Evolutionary conservation across 768 basidiomycete genomes (phyloP), one percentile per base, ranked within the genome.

Genomic region (Coprinopsis marcescibilis): DNA sequence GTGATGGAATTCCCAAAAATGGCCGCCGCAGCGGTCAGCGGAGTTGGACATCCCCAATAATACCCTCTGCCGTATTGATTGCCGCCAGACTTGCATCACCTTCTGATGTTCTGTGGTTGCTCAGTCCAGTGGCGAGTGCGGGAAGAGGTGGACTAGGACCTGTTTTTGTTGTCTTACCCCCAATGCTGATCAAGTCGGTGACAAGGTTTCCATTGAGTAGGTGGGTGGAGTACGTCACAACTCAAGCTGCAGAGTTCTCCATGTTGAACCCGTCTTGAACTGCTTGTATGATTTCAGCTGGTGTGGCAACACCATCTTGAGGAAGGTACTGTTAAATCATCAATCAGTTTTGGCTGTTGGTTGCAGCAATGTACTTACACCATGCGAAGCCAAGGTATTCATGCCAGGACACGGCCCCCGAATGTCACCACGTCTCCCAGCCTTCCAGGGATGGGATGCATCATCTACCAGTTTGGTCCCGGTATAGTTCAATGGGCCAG

Each of bases 381-480:
- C 55, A 36, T 55, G 55, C 23, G 41, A 45, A 15, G 55, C 55
- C 13, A 56, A 52, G 11, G 52, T 53, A 26, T 56, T 56, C 20
- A 56, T 39, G 14, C 55, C 55, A n/a, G 55, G 55, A 25, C 55
- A 56, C 13, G 55, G 55, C 10, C 55, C 55, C 6, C 55, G 46
- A 33, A 53, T 49, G 19, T 53, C 56, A 1, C 36, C 44, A 3
- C 45, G 46, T 3, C 20, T 25, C 2, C 38, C 36, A 10, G 55
- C 39, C 25, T 17, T 47, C 45, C 49, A 55, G n/a, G 55, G 52
- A 34, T 58, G 57, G 15, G 15, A 38, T 13, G 17, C 20, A 43
- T 58, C 57, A 34, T 58, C 42, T 39, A 58, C 52, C 3, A 58
- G 51, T 33, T 56, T 58, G 10, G 49, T 12, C 4, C 50, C 53